Evolutionary conservation across 306 rosid genomes (phyloP), one percentile per base, ranked within the genome.

Genomic region (Ormosia semicastrata): DNA sequence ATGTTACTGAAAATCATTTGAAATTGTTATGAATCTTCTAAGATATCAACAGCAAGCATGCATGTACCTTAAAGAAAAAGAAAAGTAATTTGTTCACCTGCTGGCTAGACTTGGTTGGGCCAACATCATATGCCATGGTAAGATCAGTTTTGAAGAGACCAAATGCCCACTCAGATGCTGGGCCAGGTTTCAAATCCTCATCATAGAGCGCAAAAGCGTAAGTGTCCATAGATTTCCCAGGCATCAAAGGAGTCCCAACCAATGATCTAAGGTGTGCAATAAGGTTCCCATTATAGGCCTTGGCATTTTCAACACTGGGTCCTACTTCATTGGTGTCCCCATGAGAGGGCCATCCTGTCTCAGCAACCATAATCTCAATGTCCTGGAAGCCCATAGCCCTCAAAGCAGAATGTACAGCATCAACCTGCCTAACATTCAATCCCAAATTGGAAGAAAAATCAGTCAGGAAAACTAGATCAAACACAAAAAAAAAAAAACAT

Each of bases 221-320:
- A 0, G 92, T 91, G 41, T 90, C 90, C 50, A 91, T 94, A 10
- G 97, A 91, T 75, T 89, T 91, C 3, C 92, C 91, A 30, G 97
- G 95, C 90, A 91, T 89, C 82, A 91, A 37, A 11, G 95, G 97
- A 10, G 97, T 93, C 47, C 97, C 94, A 82, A 87, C 92, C 89
- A 85, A 2, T 52, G 92, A 93, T 60, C 97, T 86, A 50, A 93
- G 97, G 65, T 91, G 97, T 3, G 89, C 77, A 81, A 93, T 89
- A 71, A 93, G 81, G 75, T 93, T 93, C 14, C 91, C 89, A 63
- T 91, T 93, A 15, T 89, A 93, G 67, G 95, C 92, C 75, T 67
- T 89, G 9, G 94, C 95, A 70, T 91, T 91, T 57, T 91, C 95
- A 30, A 85, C 66, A 47, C 88, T 82, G 0, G 92, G 79, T 7